Evolutionary conservation across 257 asterid genomes (phyloP), one percentile per base, ranked within the genome.

Genomic region (Lantana camara): DNA sequence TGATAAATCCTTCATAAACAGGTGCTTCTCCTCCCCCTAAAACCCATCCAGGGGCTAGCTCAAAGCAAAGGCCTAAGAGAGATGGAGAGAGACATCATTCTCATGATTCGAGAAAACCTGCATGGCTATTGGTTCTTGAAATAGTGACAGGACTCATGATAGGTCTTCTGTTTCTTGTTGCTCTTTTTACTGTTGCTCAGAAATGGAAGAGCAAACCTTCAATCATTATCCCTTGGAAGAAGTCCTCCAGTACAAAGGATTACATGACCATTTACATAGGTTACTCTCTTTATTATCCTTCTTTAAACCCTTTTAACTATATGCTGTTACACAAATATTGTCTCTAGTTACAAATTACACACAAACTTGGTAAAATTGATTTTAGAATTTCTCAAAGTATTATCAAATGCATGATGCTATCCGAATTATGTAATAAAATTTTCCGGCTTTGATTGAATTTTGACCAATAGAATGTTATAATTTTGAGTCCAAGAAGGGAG

Each of bases 181-280:
- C 84, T 66, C 54, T 90, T 75, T 48, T 85, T 50, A 78, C 96
- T 23, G 80, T 78, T 20, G 56, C 73, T 77, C 85, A 76, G 49
- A 90, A 75, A 80, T 91, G 82, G 82, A 88, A 88, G 71, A 75
- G 67, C 27, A 82, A 80, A 67, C 86, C 96, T 53, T 83, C 86
- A 0, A 81, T 90, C 61, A 80, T 88, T 37, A 86, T 83, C 67
- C 96, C 95, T 1, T 90, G 99, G 99, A 94, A 82, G 82, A 94
- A 85, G 73, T 90, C 95, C 11, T 75, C 82, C 46, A 90, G 96
- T 41, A 41, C 80, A 62, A 88, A 70, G 79, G 96, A 91, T 56
- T 72, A 75, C 76, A 75, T 64, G 77, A 64, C 90, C 7, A 73
- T 84, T 73, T 82, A 76, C 78, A 78, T 84, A 75, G 97, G 97